Conservation (phyloP, 2,329 filamentous ascomycete genomes). For the Pseudocercospora cruenta region DNA sequence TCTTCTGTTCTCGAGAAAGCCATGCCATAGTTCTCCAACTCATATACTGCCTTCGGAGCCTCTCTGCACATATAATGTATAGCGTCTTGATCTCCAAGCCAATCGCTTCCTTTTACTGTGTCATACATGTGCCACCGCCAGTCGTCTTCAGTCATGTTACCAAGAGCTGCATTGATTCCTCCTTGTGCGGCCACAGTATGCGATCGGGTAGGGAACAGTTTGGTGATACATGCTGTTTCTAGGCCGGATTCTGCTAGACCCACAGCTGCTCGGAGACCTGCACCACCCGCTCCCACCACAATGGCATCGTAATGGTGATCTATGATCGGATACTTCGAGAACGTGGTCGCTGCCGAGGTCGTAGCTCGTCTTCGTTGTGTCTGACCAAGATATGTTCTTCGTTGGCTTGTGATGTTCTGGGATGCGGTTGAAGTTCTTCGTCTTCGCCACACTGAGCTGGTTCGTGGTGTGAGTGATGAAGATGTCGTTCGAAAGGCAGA, state of each 20-base stretch:
- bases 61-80: slow-evolving; percentile 64
- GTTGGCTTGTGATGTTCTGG: slow-evolving; percentile 19
- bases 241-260: slow-evolving; percentile 66
- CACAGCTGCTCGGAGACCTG: slow-evolving; percentile 65
- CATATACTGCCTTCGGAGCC: slow-evolving; percentile 58
- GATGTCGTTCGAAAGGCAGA: slow-evolving; percentile 19
- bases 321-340: slow-evolving; percentile 81
- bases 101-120: slow-evolving; percentile 62
- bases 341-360: slow-evolving; percentile 25
- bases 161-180: slow-evolving; percentile 64
- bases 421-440: slow-evolving; percentile 7
- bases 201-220: slow-evolving; percentile 63
- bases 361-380: slow-evolving; percentile 35
- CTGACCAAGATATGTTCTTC: slow-evolving; percentile 29
- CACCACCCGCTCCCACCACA: slow-evolving; percentile 60
- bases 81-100: slow-evolving; percentile 63
- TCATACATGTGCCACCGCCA: slow-evolving; percentile 66
- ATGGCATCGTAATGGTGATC: slow-evolving; percentile 88
- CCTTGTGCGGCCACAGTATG: slow-evolving; percentile 70
- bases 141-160: slow-evolving; percentile 60
- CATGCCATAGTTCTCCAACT: slow-evolving; percentile 60
- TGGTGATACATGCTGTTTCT: slow-evolving; percentile 67
- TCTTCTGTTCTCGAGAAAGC: slow-evolving; percentile 55
- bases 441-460: slow-evolving; percentile 15
- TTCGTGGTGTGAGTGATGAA: slow-evolving; percentile 13